These are phyloP conservation scores for Cercospora sojina DNA, from an alignment of 2,329 filamentous ascomycete genomes.

Conservation along the genomic window DNA sequence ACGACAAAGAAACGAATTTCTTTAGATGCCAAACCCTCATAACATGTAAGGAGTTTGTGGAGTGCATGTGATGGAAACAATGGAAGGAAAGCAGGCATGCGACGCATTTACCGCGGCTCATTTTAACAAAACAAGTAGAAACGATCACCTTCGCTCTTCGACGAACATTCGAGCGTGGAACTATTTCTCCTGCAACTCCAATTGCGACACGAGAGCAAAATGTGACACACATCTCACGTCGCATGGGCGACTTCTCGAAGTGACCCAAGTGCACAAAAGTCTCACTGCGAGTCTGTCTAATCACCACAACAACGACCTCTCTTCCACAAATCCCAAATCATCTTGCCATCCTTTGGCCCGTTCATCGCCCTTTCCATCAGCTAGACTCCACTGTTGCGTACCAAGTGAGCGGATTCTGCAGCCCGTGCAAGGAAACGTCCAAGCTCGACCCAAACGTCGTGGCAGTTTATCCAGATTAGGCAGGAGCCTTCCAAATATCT, in stretches of 20 bases:
- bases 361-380: no score
- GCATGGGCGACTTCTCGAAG: not conserved
- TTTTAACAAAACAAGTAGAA: not conserved
- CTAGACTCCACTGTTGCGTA: not conserved
- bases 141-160: not conserved
- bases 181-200: no score
- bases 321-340: not conserved
- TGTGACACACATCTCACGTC: no score
- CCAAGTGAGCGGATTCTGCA: not conserved
- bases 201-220: no score
- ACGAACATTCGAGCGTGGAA: not conserved
- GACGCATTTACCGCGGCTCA: not conserved
- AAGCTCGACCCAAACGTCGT: not conserved
- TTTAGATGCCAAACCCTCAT: constrained; percentile 17
- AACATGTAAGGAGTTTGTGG: not conserved
- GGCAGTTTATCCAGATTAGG: not conserved
- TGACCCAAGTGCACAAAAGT: not conserved
- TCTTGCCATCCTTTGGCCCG: not conserved
- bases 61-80: not conserved
- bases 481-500: not conserved
- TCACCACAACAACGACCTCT: not conserved
- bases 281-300: not conserved
- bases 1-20: constrained; percentile 15
- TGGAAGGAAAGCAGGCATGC: not conserved
- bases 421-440: no score